Evolutionary conservation across 208 protist species (phyloP), one percentile per base, ranked within the genome.

Genomic region (Trypanosoma theileri): DNA sequence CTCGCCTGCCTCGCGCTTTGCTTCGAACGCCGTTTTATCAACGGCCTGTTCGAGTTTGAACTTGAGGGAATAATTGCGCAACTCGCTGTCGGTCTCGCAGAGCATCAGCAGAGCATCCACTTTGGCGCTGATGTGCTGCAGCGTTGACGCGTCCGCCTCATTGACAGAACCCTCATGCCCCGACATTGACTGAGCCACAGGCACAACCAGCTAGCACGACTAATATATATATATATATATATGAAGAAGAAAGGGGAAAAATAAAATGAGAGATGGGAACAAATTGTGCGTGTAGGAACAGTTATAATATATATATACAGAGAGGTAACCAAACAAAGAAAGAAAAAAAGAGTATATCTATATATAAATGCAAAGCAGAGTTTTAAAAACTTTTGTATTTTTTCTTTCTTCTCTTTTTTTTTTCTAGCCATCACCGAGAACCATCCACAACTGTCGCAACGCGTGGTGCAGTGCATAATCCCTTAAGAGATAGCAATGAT

Each of bases 41-140:
- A 87, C 85, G 0, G 90, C 87, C 26, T 95, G 85, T 59, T 93
- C 90, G 26, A 89, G 70, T 64, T 92, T 81, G 75, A 95, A 95
- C 56, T 92, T 92, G 31, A 93, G 57, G 9, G 80, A 72, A 26
- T 84, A 80, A 46, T 80, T 80, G 1, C 75, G 46, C 55, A 95
- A 65, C 16, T 90, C 80, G 14, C 63, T 58, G 56, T 92, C 88
- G 13, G 80, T 77, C n/a, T 77, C 58, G 42, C 79, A 86, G 9
- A 93, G 59, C n/a, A 69, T 56, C 16, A 93, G 63, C 26, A 94
- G 63, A 11, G 69, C 77, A 68, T 96, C 88, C 50, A 93, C 71
- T 54, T 83, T 82, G 14, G 44, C 19, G 35, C 74, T 84, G 12
- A 96, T 92, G 24, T 78, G 69, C 31, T 65, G 64, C 24, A 92